Evolutionary conservation across 306 rosid genomes (phyloP), one percentile per base, ranked within the genome.

Genomic region (Begonia fuchsioides): DNA sequence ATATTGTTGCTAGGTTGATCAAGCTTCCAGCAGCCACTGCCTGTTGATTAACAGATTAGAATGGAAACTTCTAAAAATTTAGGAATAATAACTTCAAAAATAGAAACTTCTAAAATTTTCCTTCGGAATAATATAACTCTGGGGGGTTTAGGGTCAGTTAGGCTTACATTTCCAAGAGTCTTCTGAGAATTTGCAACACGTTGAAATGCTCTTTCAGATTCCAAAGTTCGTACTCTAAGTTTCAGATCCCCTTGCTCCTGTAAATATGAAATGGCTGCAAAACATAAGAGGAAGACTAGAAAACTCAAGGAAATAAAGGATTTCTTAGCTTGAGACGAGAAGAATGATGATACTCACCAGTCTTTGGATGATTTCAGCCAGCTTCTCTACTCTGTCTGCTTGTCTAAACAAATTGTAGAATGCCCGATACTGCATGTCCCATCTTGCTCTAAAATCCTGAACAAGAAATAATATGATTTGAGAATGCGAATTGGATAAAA

Each of bases 201-300:
- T 65, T 92, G 93, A 71, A 92, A 85, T 71, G 98, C 77, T 68
- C 98, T 77, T 74, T 92, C 98, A 56, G 98, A 85, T 70, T 92
- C 98, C 78, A 92, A 68, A 44, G 98, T 60, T 52, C 96, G 87
- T 61, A 92, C 98, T 73, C 98, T 72, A 48, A 92, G 93, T 68
- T 92, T 92, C 46, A 92, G 76, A 66, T 92, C 98, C 57, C 98
- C 98, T 85, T 92, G 95, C 83, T 92, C 98, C 98, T 92, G 68
- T 51, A 43, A 43, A 56, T 51, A 62, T 51, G 53, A 55, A 64
- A 39, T 32, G 62, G 56, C 55, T 18, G 15, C 10, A 26, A 53
- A 46, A 39, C 18, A 18, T 55, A 20, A 52, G 54, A 54, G 54
- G 20, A 47, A 54, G 51, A 49, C 60, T 52, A 62, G 47, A 50